These are phyloP conservation scores for Leucosporidium yakuticum DNA, from an alignment of 768 basidiomycete genomes.

Conservation along the genomic window DNA sequence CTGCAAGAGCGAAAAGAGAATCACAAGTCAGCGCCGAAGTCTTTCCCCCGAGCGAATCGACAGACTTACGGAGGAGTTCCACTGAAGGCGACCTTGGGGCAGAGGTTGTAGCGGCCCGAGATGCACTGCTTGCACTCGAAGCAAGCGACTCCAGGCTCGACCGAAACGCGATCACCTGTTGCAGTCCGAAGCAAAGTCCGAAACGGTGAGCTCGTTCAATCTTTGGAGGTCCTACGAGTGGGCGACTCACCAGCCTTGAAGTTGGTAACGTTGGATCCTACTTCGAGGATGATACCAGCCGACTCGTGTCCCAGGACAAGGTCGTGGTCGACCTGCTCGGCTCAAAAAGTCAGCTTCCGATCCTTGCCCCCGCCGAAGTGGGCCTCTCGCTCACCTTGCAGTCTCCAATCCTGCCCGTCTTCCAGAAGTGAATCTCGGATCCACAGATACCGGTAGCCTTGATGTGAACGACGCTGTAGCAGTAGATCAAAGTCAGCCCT, in stretches of 20 bases:
- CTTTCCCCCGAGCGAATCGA: neutral
- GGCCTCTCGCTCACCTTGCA: slow-evolving; percentile 42
- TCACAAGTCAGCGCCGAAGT: neutral
- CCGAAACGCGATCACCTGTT: slow-evolving; percentile 35
- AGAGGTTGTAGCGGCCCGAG: slow-evolving; percentile 47
- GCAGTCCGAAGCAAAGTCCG: too few relatives aligned
- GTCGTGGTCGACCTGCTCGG: slow-evolving; percentile 30
- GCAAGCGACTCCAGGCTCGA: slow-evolving; percentile 42
- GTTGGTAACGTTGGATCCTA: slow-evolving; percentile 44
- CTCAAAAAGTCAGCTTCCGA: too few relatives aligned
- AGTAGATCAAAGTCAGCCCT: neutral
- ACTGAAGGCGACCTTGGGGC: slow-evolving; percentile 45
- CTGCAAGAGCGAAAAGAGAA: slow-evolving; percentile 45
- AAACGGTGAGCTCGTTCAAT: neutral
- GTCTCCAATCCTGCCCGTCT: slow-evolving; percentile 44
- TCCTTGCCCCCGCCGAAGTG: too few relatives aligned
- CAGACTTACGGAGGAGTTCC: slow-evolving; percentile 44
- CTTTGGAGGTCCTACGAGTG: neutral
- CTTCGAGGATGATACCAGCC: slow-evolving; percentile 44
- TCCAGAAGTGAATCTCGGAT: slow-evolving; percentile 13
- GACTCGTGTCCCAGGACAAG: slow-evolving; percentile 26
- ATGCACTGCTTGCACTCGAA: slow-evolving; percentile 43
- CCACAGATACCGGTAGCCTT: slow-evolving; percentile 46
- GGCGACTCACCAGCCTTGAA: slow-evolving; percentile 27
- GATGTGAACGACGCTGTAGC: slow-evolving; percentile 38